Evolutionary conservation across 805 yeast species (phyloP), one percentile per base, ranked within the genome.

Genomic region (Blastobotrys chiropterorum): DNA sequence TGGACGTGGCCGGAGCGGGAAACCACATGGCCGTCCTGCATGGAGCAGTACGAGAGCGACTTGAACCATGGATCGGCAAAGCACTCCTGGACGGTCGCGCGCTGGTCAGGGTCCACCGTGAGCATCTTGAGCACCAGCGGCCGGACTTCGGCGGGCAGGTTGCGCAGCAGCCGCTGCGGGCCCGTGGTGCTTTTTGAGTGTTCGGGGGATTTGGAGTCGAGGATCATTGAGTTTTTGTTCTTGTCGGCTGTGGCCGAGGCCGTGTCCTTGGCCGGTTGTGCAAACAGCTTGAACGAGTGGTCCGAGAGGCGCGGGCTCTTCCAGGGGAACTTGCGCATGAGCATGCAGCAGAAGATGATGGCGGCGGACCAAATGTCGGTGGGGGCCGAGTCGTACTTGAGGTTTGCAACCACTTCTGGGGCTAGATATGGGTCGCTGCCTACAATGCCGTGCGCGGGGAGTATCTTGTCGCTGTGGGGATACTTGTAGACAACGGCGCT

Each of bases 361-460:
- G 96, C 96, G 34, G 82, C 82, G 4, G 96, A 86, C 97, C 97
- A 90, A 45, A 90, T 80, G 71, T 90, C 97, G 4, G 90, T 95
- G 0, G 97, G 95, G 57, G 95, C 77, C 14, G 97, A 96, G 65
- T 87, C 95, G 63, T 90, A 90, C 56, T 84, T 83, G 59, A 81
- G 74, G 65, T 86, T 85, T 7, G 88, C 86, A 56, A 90, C 80
- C 5, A 87, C 96, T 67, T 90, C 97, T 0, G 97, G 97, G 1
- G 97, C 95, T 66, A 90, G 72, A 67, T 86, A 85, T 30, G 97
- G 90, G 70, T 88, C 95, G 13, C 90, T 83, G 1, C 95, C 95
- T 44, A 87, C 95, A 50, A 87, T 84, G 3, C 95, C 95, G 47
- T 82, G 82, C 1, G 95, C 82, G 63, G 86, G 90, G 51, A 86